phyloP scores from a whole-genome alignment of 1,284 basidiomycete genomes.

The Takashimella tepidaria region DNA sequence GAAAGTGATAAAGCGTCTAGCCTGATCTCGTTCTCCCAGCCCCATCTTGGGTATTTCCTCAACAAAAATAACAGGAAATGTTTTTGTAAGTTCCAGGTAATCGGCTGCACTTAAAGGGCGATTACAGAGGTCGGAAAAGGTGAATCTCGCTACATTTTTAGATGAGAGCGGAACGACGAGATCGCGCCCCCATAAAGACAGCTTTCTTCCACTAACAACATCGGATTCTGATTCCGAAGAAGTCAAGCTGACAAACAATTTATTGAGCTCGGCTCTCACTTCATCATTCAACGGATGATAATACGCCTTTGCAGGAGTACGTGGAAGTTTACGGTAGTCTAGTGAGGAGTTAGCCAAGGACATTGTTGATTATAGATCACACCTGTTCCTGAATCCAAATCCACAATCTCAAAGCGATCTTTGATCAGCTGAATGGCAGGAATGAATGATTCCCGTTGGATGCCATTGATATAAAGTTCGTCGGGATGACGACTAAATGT shows the following conservation, averaged over 20 bases:
- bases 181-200: constrained; percentile 84
- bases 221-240: constrained; percentile 51
- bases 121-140: constrained; percentile 83
- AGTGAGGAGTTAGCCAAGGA: too few species aligned
- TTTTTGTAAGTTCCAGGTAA: constrained; percentile 88
- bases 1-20: constrained; percentile 93
- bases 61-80: constrained; percentile 83
- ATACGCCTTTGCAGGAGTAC: constrained; percentile 87
- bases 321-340: constrained; percentile 90
- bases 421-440: constrained; percentile 95
- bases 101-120: constrained; percentile 88
- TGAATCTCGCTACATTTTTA: constrained; percentile 74
- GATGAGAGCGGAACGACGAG: constrained; percentile 75
- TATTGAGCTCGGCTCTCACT: constrained; percentile 60
- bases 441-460: constrained; percentile 92
- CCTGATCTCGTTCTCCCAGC: constrained; percentile 80
- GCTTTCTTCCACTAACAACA: constrained; percentile 59
- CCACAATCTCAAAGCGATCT: constrained; percentile 74
- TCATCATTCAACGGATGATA: constrained; percentile 69
- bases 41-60: constrained; percentile 84
- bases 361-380: too few species aligned
- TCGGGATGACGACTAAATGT: constrained; percentile 84
- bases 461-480: constrained; percentile 97
- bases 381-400: constrained; percentile 93
- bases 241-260: constrained; percentile 68